Conservation (phyloP, 2,329 filamentous ascomycete species). For the Sporothrix phasma region DNA sequence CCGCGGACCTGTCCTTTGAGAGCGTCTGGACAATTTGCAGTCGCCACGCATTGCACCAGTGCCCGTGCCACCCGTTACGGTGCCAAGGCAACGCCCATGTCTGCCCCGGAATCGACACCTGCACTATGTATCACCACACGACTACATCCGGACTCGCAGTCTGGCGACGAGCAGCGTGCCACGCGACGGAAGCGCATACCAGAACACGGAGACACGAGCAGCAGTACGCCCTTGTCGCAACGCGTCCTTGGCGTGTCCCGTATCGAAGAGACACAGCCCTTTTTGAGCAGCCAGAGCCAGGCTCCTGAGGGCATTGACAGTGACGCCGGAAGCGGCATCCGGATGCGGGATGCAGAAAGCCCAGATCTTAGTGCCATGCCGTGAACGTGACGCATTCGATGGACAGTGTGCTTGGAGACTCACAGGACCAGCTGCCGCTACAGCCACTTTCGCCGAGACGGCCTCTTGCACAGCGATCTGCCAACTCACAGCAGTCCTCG, state of each 20-base stretch:
- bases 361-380: constrained; percentile 8
- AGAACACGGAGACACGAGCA: background rate
- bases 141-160: constrained; percentile 46
- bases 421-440: background rate
- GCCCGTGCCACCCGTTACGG: constrained; percentile 34
- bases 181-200: background rate
- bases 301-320: background rate
- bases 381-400: background rate
- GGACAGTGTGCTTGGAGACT: background rate
- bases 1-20: constrained; percentile 25
- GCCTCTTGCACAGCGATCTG: constrained; percentile 2
- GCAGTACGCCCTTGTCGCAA: background rate
- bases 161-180: constrained; percentile 21
- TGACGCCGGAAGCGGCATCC: background rate
- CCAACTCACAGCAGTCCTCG: constrained; percentile 9
- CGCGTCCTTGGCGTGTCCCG: background rate
- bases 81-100: constrained; percentile 28
- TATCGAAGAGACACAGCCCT: background rate
- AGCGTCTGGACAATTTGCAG: constrained; percentile 24
- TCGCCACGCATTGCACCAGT: constrained; percentile 24
- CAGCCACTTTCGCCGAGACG: background rate
- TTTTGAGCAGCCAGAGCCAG: background rate
- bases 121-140: constrained; percentile 9
- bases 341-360: background rate
- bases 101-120: background rate